Conservation (phyloP, 2,329 filamentous ascomycete genomes). For the Claviceps sp. region DNA sequence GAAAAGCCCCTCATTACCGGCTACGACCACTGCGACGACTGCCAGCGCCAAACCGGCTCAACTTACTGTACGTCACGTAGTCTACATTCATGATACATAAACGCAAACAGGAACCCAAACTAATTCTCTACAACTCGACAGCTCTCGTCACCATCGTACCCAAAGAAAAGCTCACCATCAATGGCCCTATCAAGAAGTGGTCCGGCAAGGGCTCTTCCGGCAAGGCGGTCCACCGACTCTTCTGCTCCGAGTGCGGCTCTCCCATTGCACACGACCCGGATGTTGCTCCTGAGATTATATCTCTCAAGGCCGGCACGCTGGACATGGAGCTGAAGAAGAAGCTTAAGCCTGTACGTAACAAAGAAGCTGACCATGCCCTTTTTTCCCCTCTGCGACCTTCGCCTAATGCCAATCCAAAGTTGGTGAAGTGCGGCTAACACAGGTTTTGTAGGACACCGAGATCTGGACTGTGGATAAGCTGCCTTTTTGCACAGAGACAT, state of each 20-base stretch:
- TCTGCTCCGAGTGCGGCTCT: constrained; percentile 56
- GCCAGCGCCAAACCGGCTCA: constrained; percentile 55
- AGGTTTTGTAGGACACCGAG: constrained; percentile 43
- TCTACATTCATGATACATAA: not conserved
- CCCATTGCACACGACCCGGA: constrained; percentile 60
- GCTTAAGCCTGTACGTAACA: constrained; percentile 44
- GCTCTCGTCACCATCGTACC: constrained; percentile 53
- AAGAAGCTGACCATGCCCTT: too few species aligned
- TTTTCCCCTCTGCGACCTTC: not conserved
- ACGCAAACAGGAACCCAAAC: constrained; percentile 19
- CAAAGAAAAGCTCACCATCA: constrained; percentile 51
- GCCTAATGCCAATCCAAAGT: too few species aligned
- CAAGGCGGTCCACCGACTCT: constrained; percentile 51
- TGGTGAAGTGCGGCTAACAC: not conserved
- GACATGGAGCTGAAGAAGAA: constrained; percentile 52
- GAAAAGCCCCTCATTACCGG: constrained; percentile 40
- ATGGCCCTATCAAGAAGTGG: constrained; percentile 52
- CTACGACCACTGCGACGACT: constrained; percentile 63
- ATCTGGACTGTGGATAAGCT: constrained; percentile 59
- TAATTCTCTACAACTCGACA: constrained; percentile 15
- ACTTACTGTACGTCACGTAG: constrained; percentile 43
- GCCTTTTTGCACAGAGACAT: constrained; percentile 54
- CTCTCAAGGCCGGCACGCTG: constrained; percentile 53
- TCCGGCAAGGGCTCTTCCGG: constrained; percentile 47
- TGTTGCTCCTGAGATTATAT: constrained; percentile 56